Percentiles rank a stretch among this genome's conserved stretches.
Conservation (phyloP, 192 early-diverging fungal species). For the Coemansia aciculifera region DNA sequence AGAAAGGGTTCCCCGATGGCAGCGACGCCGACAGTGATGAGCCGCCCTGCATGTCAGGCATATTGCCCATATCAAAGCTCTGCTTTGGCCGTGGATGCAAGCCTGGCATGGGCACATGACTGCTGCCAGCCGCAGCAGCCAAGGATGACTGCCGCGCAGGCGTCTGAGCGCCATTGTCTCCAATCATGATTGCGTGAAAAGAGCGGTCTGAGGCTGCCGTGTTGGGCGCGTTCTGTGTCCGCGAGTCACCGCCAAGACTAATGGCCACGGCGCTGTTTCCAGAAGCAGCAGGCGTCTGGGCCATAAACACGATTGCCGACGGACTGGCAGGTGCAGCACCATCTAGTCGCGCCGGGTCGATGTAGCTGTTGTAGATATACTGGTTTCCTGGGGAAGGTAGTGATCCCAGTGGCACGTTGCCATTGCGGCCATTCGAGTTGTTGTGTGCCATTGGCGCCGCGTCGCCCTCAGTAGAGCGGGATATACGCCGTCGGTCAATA, state of each 20-base stretch:
- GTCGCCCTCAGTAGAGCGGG: background rate
- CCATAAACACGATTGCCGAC: conserved; percentile 12
- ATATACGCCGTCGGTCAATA: background rate
- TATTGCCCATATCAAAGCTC: conserved; percentile 18
- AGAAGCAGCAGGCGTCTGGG: conserved; percentile 23
- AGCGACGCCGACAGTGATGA: conserved; percentile 32
- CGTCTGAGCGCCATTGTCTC: conserved; percentile 34
- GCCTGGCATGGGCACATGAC: conserved; percentile 13
- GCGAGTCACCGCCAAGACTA: background rate
- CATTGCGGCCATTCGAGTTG: conserved; percentile 22
- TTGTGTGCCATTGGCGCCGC: conserved; percentile 24
- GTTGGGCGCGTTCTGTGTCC: conserved; percentile 31
- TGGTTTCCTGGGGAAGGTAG: conserved; percentile 15
- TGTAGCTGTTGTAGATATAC: conserved; percentile 33
- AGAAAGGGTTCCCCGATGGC: conserved; percentile 28
- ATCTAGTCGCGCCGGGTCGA: conserved; percentile 19
- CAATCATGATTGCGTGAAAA: conserved; percentile 52
- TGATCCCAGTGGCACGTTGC: conserved; percentile 30
- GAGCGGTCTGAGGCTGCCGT: conserved; percentile 44
- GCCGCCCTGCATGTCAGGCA: conserved; percentile 19
- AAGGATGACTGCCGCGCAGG: conserved; percentile 5
- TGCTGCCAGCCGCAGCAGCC: conserved; percentile 6
- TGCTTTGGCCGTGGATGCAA: conserved; percentile 27
- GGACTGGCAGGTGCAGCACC: conserved; percentile 6
- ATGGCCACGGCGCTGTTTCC: conserved; percentile 8